A percentile compares a stretch with the other conserved stretches of the same genome.
Evolutionary conservation across 1,139 yeast genomes (phyloP).

Genomic region (Diutina catenulata): DNA sequence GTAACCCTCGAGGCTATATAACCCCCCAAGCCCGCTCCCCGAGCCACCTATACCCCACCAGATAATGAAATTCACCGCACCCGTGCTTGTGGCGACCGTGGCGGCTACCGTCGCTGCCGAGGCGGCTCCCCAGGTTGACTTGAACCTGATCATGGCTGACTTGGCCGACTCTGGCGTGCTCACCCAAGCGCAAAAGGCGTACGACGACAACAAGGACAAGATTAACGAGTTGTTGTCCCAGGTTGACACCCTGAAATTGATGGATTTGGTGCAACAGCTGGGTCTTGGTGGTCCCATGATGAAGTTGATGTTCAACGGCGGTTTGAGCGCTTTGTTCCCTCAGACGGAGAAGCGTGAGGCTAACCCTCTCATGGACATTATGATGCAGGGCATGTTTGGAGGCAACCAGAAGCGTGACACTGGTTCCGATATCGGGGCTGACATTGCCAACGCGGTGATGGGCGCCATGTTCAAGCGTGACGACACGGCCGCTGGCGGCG

Average conservation of each 20-base stretch:
- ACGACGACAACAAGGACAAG: background rate
- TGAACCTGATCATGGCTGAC: background rate
- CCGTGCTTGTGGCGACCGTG: background rate
- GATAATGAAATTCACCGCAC: background rate
- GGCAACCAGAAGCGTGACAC: background rate
- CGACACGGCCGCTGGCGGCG: background rate
- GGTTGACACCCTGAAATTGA: background rate
- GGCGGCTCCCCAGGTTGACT: background rate
- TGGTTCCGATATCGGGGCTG: background rate
- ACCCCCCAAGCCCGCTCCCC: background rate
- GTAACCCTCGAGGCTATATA: background rate
- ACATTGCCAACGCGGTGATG: background rate
- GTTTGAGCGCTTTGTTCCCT: background rate
- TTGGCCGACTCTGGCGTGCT: constrained; percentile 1
- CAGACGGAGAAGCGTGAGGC: background rate
- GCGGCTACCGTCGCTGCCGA: background rate
- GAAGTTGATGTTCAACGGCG: background rate
- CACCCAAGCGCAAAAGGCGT: constrained; percentile 1
- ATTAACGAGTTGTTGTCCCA: background rate
- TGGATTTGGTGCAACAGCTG: background rate
- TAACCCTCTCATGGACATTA: background rate
- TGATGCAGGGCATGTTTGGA: constrained; percentile 1
- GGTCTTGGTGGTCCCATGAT: constrained; percentile 1
- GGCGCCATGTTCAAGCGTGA: constrained; percentile 1
- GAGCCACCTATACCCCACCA: background rate